Conservation (phyloP, 768 basidiomycete genomes). For the Naematelia aurantialba region DNA sequence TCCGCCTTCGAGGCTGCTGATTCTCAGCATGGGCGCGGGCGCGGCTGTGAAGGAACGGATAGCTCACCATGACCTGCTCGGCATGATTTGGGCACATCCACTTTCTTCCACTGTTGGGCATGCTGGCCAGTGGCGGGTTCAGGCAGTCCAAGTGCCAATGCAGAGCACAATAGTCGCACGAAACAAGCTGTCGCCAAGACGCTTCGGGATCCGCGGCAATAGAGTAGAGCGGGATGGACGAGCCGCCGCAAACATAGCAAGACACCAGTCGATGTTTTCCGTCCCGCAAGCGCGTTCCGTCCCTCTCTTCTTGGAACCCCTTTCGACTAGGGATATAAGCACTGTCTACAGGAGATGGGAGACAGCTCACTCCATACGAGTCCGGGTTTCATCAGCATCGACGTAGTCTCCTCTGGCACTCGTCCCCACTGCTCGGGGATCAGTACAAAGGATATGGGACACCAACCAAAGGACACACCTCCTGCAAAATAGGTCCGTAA, state of each 20-base stretch:
- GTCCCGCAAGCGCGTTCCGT: slow-evolving; percentile 80
- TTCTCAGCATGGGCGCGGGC: background rate
- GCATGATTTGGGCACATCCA: slow-evolving; percentile 99
- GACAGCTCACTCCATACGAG: slow-evolving; percentile 72
- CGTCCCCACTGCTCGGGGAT: slow-evolving; percentile 61
- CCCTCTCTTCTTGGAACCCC: slow-evolving; percentile 85
- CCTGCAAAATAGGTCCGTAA: slow-evolving; percentile 79
- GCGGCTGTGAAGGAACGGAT: slow-evolving; percentile 4
- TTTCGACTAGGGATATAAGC: slow-evolving; percentile 59
- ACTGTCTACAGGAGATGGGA: slow-evolving; percentile 2
- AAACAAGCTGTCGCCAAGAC: slow-evolving; percentile 61
- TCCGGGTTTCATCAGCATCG: slow-evolving; percentile 71
- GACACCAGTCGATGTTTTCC: slow-evolving; percentile 75
- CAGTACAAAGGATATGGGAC: slow-evolving; percentile 5
- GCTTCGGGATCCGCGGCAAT: slow-evolving; percentile 41
- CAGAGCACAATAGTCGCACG: slow-evolving; percentile 89
- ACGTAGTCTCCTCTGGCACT: slow-evolving; percentile 78
- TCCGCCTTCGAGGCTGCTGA: slow-evolving; percentile 69
- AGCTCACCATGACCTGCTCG: slow-evolving; percentile 74
- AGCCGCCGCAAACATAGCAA: slow-evolving; percentile 83
- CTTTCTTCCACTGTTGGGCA: slow-evolving; percentile 83
- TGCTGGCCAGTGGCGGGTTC: slow-evolving; percentile 76
- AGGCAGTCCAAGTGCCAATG: slow-evolving; percentile 98
- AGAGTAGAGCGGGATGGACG: slow-evolving; percentile 61
- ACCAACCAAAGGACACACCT: slow-evolving; percentile 56